A percentile compares a stretch with the other conserved stretches of the same genome.
Evolutionary conservation across 106 monocot species (phyloP).

Genomic region (Posidonia australis): DNA sequence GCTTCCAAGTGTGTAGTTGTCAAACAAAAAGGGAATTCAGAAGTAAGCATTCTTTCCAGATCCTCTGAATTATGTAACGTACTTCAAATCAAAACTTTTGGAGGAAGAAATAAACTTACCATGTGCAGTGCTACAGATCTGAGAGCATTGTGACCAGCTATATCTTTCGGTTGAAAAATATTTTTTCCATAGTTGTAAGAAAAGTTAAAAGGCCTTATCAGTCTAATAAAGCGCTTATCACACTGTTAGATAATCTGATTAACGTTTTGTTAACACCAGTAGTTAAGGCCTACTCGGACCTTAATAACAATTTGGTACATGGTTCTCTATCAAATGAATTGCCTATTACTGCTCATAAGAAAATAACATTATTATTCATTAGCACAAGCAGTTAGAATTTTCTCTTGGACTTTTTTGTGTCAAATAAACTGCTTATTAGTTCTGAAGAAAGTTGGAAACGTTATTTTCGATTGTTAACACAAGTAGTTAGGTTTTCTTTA

Average conservation of each 20-base stretch:
- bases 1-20: constrained; percentile 65
- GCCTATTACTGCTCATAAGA: too few species aligned
- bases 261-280: background rate
- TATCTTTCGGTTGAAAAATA: too few species aligned
- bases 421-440: too few species aligned
- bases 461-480: background rate
- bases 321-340: background rate
- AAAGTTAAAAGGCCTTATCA: too few species aligned
- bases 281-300: background rate
- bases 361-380: too few species aligned
- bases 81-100: background rate
- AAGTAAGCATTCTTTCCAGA: constrained; percentile 36
- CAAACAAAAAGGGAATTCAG: constrained; percentile 30
- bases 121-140: background rate
- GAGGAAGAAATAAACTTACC: background rate
- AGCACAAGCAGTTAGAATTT: too few species aligned
- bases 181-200: too few species aligned
- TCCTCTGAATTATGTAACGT: background rate
- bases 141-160: too few species aligned
- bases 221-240: too few species aligned
- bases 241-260: too few species aligned
- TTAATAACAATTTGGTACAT: background rate
- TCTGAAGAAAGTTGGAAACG: background rate
- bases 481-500: too few species aligned
- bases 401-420: too few species aligned